Conservation (phyloP, 169 alveolate species). For the Cryptosporidium andersoni region DNA sequence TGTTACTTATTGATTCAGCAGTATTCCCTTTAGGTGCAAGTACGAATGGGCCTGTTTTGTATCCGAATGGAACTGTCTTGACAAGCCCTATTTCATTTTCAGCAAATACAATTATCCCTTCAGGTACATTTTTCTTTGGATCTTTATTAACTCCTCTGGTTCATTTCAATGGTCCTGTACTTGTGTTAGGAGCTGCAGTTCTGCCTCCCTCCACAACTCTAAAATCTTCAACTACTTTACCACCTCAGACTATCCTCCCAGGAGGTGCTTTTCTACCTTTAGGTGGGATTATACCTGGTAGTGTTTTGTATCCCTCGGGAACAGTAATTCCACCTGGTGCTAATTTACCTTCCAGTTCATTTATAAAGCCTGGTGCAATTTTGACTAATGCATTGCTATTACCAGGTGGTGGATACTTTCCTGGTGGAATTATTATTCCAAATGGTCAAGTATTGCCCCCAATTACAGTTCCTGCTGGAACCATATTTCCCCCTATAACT, state of each 20-base stretch:
- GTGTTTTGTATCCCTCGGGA: slow-evolving; percentile 57
- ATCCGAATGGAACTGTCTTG: slow-evolving; percentile 57
- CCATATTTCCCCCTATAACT: slow-evolving; percentile 58
- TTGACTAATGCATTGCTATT: slow-evolving; percentile 46
- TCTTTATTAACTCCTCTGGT: slow-evolving; percentile 29
- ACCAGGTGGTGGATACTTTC: slow-evolving; percentile 70
- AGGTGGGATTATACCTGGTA: slow-evolving; percentile 59
- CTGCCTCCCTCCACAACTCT: slow-evolving; percentile 52
- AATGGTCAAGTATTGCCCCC: slow-evolving; percentile 61
- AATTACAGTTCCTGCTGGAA: slow-evolving; percentile 67
- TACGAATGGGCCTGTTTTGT: slow-evolving; percentile 60
- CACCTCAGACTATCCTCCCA: slow-evolving; percentile 44
- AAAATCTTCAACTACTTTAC: slow-evolving; percentile 68
- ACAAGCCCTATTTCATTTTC: slow-evolving; percentile 33
- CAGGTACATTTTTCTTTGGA: slow-evolving; percentile 67
- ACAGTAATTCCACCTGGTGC: slow-evolving; percentile 58
- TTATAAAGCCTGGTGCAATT: slow-evolving; percentile 51
- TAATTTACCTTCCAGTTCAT: slow-evolving; percentile 33
- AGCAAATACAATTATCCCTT: slow-evolving; percentile 27
- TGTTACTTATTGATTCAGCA: slow-evolving; percentile 33
- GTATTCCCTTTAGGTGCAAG: slow-evolving; percentile 50
- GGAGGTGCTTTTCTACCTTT: slow-evolving; percentile 69
- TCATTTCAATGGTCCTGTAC: slow-evolving; percentile 23
- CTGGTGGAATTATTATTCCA: slow-evolving; percentile 66
- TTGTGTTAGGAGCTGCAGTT: slow-evolving; percentile 43